A percentile compares a stretch with the other conserved stretches of the same genome.
Evolutionary conservation across 2,329 filamentous ascomycete species (phyloP).

Genomic region (Emmonsiellopsis sp.): DNA sequence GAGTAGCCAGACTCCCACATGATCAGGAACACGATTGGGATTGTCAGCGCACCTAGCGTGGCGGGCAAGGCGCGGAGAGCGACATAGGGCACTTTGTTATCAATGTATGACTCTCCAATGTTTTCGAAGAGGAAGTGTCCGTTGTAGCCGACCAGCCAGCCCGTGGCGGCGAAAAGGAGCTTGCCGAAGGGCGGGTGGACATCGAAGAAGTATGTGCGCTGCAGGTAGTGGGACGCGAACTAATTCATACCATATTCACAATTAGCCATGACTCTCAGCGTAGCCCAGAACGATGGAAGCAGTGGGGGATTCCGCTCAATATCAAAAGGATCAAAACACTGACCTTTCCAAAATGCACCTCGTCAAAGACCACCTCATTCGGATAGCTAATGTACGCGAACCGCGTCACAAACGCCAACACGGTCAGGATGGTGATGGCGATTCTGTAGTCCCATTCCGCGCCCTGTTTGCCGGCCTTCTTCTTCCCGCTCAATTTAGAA

Average conservation of each 20-base stretch:
- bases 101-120: constrained; percentile 96
- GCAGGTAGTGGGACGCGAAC: constrained; percentile 66
- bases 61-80: constrained; percentile 91
- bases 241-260: constrained; percentile 12
- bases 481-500: constrained; percentile 2
- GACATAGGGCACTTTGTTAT: constrained; percentile 94
- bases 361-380: constrained; percentile 95
- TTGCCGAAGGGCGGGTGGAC: constrained; percentile 97
- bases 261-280: not conserved
- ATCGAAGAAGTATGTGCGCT: constrained; percentile 99
- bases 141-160: constrained; percentile 96
- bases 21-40: constrained; percentile 88
- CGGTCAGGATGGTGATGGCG: constrained; percentile 66
- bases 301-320: not conserved
- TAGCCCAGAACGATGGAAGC: not conserved
- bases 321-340: constrained; percentile 17
- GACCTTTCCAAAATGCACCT: constrained; percentile 99
- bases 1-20: constrained; percentile 99
- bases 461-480: constrained; percentile 14
- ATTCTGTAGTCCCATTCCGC: constrained; percentile 81
- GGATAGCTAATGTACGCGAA: constrained; percentile 97
- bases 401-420: constrained; percentile 77
- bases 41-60: constrained; percentile 81
- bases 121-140: constrained; percentile 98
- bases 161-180: constrained; percentile 91